These are phyloP conservation scores for Salvia splendens DNA, from an alignment of 257 asterid genomes.

Conservation along the genomic window DNA sequence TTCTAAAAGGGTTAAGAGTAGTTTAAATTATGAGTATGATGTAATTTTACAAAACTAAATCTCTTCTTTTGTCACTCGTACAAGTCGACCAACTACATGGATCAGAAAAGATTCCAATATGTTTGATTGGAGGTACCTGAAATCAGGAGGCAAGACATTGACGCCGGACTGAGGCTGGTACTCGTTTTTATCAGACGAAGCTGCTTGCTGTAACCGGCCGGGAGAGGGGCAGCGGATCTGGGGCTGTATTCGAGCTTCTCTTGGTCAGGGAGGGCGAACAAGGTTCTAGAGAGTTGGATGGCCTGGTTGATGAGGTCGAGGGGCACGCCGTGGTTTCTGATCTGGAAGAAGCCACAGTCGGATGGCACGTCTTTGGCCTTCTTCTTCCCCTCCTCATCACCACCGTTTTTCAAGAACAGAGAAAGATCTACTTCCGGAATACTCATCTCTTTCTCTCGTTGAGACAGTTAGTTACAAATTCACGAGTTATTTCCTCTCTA, in stretches of 20 bases:
- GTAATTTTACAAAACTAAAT: too few relatives aligned
- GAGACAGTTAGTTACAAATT: too few relatives aligned
- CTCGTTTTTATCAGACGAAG: slow-evolving; percentile 57
- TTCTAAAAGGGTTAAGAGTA: too few relatives aligned
- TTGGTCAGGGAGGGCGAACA: slow-evolving; percentile 42
- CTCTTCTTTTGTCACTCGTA: too few relatives aligned
- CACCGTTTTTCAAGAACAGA: slow-evolving; percentile 40
- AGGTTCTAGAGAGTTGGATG: slow-evolving; percentile 40
- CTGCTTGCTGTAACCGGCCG: slow-evolving; percentile 58
- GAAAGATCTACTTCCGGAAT: slow-evolving; percentile 60
- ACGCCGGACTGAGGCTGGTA: slow-evolving; percentile 44
- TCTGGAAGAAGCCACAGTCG: slow-evolving; percentile 48
- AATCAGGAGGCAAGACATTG: slow-evolving; percentile 29
- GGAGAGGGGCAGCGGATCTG: slow-evolving; percentile 41
- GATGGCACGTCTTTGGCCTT: slow-evolving; percentile 41
- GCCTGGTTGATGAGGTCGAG: slow-evolving; percentile 33
- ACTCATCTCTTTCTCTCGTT: neutral
- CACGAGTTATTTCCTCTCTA: too few relatives aligned
- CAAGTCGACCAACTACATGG: too few relatives aligned
- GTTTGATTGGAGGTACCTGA: neutral
- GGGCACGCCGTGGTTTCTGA: slow-evolving; percentile 48
- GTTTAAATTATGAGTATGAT: too few relatives aligned
- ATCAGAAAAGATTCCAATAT: too few relatives aligned
- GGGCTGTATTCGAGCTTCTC: slow-evolving; percentile 52
- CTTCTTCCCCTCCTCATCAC: slow-evolving; percentile 41